Conservation (phyloP, 192 early-diverging fungal species). For the Geranomyces variabilis region DNA sequence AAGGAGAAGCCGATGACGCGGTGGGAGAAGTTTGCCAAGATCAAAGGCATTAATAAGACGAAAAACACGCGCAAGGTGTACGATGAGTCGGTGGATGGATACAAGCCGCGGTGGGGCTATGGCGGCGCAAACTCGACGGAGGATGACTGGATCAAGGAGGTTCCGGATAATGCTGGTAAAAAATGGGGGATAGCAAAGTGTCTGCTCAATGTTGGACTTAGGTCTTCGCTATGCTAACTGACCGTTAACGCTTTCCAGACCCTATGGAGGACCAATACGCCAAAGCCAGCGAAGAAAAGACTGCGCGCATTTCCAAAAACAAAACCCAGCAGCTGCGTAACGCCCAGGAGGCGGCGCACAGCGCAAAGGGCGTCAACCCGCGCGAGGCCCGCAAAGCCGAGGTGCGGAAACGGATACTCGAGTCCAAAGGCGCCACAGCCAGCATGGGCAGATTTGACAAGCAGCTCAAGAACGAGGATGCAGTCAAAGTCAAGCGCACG, state of each 20-base stretch:
- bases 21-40: constrained; percentile 98
- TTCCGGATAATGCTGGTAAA: constrained; percentile 68
- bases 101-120: constrained; percentile 90
- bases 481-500: constrained; percentile 68
- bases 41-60: constrained; percentile 87
- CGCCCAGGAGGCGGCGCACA: constrained; percentile 73
- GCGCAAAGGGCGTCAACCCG: constrained; percentile 48
- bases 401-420: constrained; percentile 70
- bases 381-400: constrained; percentile 71
- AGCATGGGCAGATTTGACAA: constrained; percentile 91
- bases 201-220: not conserved
- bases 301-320: constrained; percentile 87
- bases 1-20: constrained; percentile 88
- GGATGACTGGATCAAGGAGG: constrained; percentile 93
- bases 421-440: constrained; percentile 85
- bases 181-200: not conserved
- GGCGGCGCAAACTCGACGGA: constrained; percentile 67
- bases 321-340: constrained; percentile 84
- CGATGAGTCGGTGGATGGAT: constrained; percentile 83
- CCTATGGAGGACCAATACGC: constrained; percentile 87
- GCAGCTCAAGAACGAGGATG: constrained; percentile 76
- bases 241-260: constrained; percentile 49
- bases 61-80: constrained; percentile 80
- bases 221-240: not conserved
- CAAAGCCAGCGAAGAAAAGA: constrained; percentile 79